Base-by-base conservation (phyloP, 2,329 filamentous ascomycete genomes). In the Aspergillus sp. region DNA sequence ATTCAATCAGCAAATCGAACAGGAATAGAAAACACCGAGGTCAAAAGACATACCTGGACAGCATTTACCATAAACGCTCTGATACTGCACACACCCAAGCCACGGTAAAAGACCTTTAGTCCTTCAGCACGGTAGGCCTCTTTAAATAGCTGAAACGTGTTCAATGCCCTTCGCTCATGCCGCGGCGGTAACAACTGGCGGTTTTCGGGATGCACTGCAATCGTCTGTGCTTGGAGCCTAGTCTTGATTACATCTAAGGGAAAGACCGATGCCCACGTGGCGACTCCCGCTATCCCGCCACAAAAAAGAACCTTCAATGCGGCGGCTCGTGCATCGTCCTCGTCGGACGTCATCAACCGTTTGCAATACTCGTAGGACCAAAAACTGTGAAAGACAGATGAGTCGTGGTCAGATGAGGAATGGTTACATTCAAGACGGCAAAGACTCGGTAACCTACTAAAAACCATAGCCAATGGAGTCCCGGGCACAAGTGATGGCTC, bases 401-500 rank as follows among this genome's bases (percentile, higher is more conserved):
- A 63, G 54, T 59, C 55, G 31, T 22, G n/a, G 51, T 42, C 12
- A 53, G 49, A 56, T 36, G 20, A 61, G 32, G n/a, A 24, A 50
- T 24, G 52, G 49, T 47, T 46, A 57, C 47, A 56, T 61, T 42
- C 51, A 29, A 63, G 47, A 59, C 56, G 50, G 18, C 57, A 63
- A 57, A 54, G 49, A 63, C 52, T 39, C 49, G 31, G 49, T 49
- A 56, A 70, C 82, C 69, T 80, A 87, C 84, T 97, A 98, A 75
- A 97, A 97, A 0, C 93, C 94, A 77, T 97, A 98, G n/a, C 94
- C 94, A 57, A 97, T 85, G 59, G 89, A 89, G 76, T 98, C 94
- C 53, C 94, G 84, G 46, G 94, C 72, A 55, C 89, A 91, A 0
- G 94, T 98, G 16, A 97, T 86, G 0, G 79, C 81, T 20, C 94